These are phyloP conservation scores for Mortierella hygrophila DNA, from an alignment of 192 early-diverging fungal genomes.

Conservation along the genomic window DNA sequence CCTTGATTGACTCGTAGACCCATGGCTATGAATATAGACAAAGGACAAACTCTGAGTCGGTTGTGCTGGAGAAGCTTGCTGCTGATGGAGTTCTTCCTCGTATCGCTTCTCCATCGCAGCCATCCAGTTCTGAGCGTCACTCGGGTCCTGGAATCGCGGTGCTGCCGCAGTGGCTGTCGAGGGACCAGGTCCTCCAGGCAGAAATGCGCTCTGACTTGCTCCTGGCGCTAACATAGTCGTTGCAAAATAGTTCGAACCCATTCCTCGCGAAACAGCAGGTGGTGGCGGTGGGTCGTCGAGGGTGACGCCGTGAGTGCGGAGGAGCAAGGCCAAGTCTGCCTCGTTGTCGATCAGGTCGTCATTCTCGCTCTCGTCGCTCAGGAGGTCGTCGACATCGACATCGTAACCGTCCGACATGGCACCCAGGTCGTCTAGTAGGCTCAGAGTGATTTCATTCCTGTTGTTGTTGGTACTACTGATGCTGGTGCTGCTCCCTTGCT, in stretches of 20 bases:
- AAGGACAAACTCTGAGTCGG: no score
- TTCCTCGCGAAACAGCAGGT: background rate
- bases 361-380: slow-evolving; percentile 41
- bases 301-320: slow-evolving; percentile 11
- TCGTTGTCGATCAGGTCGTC: slow-evolving; percentile 38
- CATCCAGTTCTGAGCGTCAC: no score
- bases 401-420: background rate
- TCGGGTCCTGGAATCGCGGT: no score
- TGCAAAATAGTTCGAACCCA: background rate
- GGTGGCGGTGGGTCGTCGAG: background rate
- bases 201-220: background rate
- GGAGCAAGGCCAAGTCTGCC: slow-evolving; percentile 1
- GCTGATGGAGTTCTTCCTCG: background rate
- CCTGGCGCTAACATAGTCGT: background rate
- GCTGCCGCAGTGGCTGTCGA: no score
- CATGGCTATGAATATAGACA: no score
- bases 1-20: no score
- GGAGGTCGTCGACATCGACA: slow-evolving; percentile 29
- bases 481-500: background rate
- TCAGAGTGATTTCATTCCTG: background rate
- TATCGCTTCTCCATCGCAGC: background rate
- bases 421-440: background rate
- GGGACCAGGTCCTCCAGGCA: background rate
- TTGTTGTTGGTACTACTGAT: background rate
- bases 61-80: background rate